A percentile compares a stretch with the other conserved stretches of the same genome.
phyloP scores from a whole-genome alignment of 2,329 filamentous ascomycete genomes.

The Neofusicoccum ribis region DNA sequence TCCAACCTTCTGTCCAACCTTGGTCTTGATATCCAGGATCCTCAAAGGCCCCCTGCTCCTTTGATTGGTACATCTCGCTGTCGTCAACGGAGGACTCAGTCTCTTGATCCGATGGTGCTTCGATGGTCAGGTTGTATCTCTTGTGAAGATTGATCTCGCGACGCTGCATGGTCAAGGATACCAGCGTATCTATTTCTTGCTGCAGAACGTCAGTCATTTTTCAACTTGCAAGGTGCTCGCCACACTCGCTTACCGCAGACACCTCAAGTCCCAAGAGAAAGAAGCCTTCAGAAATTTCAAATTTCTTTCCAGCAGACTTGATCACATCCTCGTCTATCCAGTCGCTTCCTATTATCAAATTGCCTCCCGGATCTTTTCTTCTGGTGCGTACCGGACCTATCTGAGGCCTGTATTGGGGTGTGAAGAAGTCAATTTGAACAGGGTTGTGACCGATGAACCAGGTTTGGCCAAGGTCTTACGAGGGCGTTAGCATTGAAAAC shows the following conservation, averaged over 20 bases:
- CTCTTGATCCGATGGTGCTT: neutral
- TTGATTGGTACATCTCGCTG: neutral
- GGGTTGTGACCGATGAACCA: neutral
- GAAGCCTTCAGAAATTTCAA: neutral
- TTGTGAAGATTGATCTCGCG: neutral
- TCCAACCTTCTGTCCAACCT: neutral
- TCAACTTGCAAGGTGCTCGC: neutral
- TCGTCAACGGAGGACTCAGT: neutral
- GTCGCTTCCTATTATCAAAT: neutral
- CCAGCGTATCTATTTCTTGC: neutral
- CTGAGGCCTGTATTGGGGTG: neutral
- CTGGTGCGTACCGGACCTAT: neutral
- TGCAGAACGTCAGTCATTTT: neutral
- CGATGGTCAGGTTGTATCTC: neutral
- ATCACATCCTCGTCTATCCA: neutral
- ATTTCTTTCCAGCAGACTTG: neutral
- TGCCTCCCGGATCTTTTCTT: neutral
- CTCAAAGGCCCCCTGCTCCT: neutral
- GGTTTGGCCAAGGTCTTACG: neutral
- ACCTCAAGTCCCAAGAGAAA: neutral
- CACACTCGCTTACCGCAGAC: neutral
- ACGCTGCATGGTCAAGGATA: neutral
- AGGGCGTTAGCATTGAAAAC: neutral
- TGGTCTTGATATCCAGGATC: neutral
- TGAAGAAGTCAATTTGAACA: neutral